Conservation (phyloP, 352 stramenopile genomes). For the Phytophthora colocasiae region DNA sequence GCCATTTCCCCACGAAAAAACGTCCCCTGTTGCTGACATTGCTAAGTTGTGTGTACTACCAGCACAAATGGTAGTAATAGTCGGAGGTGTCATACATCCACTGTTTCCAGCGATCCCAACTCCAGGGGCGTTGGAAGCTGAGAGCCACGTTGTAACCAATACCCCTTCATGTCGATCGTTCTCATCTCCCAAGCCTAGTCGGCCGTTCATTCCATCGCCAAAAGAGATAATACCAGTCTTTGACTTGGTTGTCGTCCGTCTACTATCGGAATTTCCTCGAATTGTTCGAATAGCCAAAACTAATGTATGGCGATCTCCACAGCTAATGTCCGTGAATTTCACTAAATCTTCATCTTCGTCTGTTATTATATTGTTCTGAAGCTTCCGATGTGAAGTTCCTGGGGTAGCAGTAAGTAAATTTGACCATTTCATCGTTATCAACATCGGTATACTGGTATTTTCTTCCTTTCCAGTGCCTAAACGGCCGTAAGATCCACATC, state of each 20-base stretch:
- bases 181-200: constrained; percentile 65
- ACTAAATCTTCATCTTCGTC: constrained; percentile 43
- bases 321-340: constrained; percentile 70
- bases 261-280: constrained; percentile 5
- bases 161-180: constrained; percentile 48
- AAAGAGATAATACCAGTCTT: constrained; percentile 67
- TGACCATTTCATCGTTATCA: constrained; percentile 52
- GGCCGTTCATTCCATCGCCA: constrained; percentile 73
- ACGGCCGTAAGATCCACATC: constrained; percentile 64
- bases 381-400: constrained; percentile 14
- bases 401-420: constrained; percentile 28
- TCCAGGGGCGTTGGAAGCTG: constrained; percentile 16
- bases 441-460: constrained; percentile 31
- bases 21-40: constrained; percentile 50
- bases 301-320: constrained; percentile 74
- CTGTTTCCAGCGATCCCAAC: constrained; percentile 24
- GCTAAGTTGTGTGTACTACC: constrained; percentile 62
- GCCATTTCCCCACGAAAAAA: constrained; percentile 76
- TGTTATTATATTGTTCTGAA: constrained; percentile 1
- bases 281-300: constrained; percentile 23
- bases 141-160: constrained; percentile 49
- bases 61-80: constrained; percentile 51
- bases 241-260: constrained; percentile 7
- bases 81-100: constrained; percentile 37
- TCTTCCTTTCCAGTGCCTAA: constrained; percentile 50